phyloP scores from a whole-genome alignment of 352 stramenopile genomes.

The Paralagenidium karlingii region DNA sequence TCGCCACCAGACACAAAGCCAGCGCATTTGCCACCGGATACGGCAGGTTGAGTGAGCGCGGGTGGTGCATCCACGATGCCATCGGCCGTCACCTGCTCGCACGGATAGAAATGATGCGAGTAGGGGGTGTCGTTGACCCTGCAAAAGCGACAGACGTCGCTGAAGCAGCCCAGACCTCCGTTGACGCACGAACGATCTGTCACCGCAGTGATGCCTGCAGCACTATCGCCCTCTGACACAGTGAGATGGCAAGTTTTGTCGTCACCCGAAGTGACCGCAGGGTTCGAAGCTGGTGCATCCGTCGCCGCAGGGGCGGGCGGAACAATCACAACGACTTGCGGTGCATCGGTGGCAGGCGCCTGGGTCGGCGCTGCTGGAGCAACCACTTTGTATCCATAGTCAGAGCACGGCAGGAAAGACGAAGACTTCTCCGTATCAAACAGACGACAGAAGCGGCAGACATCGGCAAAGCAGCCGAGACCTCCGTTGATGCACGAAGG shows the following conservation, averaged over 20 bases:
- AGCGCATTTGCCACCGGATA: too few species aligned
- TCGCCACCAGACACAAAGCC: slow-evolving; percentile 6
- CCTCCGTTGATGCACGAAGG: slow-evolving; percentile 10
- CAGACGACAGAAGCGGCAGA: slow-evolving; percentile 25
- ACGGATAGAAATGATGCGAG: slow-evolving; percentile 13
- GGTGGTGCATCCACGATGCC: too few species aligned
- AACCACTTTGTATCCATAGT: too few species aligned
- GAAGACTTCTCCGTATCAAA: slow-evolving; percentile 16
- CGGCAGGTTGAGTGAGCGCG: too few species aligned
- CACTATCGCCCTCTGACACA: slow-evolving; percentile 5
- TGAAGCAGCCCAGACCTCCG: slow-evolving; percentile 13
- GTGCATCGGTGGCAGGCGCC: too few species aligned
- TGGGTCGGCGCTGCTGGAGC: too few species aligned
- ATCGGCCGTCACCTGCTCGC: not conserved
- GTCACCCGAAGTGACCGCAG: too few species aligned
- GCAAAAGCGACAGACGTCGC: slow-evolving; percentile 11
- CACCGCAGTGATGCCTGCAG: slow-evolving; percentile 8
- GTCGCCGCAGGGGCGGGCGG: too few species aligned
- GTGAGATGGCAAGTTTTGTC: too few species aligned
- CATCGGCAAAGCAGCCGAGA: slow-evolving; percentile 16
- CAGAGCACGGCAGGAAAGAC: slow-evolving; percentile 15
- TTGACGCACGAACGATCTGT: slow-evolving; percentile 7
- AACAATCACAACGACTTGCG: too few species aligned
- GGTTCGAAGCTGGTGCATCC: too few species aligned
- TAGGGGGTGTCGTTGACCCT: slow-evolving; percentile 17